Evolutionary conservation across 1,284 basidiomycete genomes (phyloP).

Genomic region (Grifola frondosa): DNA sequence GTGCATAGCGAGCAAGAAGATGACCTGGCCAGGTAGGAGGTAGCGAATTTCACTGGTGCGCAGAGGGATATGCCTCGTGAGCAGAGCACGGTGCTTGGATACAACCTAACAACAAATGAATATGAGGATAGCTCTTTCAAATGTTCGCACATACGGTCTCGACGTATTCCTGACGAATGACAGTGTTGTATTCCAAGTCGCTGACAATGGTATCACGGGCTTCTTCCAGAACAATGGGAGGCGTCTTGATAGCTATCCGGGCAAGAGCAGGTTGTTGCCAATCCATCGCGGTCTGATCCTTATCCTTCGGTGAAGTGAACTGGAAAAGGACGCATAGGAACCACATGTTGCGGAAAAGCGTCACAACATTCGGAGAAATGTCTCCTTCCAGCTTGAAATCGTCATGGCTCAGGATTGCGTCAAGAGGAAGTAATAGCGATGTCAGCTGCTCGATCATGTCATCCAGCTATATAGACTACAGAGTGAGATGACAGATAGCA

Average conservation of each 20-base stretch:
- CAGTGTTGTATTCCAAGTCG: slow-evolving; percentile 92
- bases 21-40: slow-evolving; percentile 81
- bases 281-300: slow-evolving; percentile 61
- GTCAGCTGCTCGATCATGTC: slow-evolving; percentile 85
- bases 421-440: slow-evolving; percentile 86
- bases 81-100: slow-evolving; percentile 59
- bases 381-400: slow-evolving; percentile 68
- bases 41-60: slow-evolving; percentile 74
- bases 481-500: slow-evolving; percentile 7
- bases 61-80: slow-evolving; percentile 70
- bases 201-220: slow-evolving; percentile 85
- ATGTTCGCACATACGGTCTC: slow-evolving; percentile 54
- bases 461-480: slow-evolving; percentile 53
- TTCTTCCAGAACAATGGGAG: slow-evolving; percentile 80
- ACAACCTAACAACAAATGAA: slow-evolving; percentile 50
- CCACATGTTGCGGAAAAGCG: slow-evolving; percentile 93
- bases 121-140: neutral
- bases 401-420: slow-evolving; percentile 79
- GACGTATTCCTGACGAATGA: slow-evolving; percentile 87
- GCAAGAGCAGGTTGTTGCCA: slow-evolving; percentile 78
- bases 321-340: slow-evolving; percentile 88
- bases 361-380: slow-evolving; percentile 65
- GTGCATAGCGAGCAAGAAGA: slow-evolving; percentile 86
- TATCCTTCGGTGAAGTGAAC: slow-evolving; percentile 51
- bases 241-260: slow-evolving; percentile 87